phyloP scores from a whole-genome alignment of 78 protist genomes.

The Mastigamoeba balamuthi region DNA sequence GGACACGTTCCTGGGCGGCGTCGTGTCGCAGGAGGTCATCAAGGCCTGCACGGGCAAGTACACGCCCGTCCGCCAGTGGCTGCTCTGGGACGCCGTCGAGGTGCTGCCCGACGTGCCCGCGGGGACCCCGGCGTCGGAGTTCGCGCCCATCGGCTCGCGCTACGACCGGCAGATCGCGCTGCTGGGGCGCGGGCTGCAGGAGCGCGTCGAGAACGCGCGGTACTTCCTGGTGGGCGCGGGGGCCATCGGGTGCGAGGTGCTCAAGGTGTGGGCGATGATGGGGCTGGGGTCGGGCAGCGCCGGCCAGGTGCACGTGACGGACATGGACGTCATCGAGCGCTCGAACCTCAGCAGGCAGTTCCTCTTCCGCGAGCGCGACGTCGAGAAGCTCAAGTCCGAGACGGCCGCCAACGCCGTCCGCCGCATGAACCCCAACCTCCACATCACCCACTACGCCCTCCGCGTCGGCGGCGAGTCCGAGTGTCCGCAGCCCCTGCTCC shows the following conservation, averaged over 20 bases:
- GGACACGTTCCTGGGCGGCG: slow-evolving; percentile 76
- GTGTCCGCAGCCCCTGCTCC: background rate
- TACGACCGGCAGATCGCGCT: slow-evolving; percentile 85
- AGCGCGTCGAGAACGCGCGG: slow-evolving; percentile 10
- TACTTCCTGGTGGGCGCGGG: slow-evolving; percentile 96
- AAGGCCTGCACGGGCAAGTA: slow-evolving; percentile 94
- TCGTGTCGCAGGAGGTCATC: slow-evolving; percentile 86
- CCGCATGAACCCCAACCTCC: slow-evolving; percentile 80
- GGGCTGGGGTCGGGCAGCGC: slow-evolving; percentile 70
- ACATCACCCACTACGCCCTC: slow-evolving; percentile 41
- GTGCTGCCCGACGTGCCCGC: slow-evolving; percentile 43
- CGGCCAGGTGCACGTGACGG: slow-evolving; percentile 79
- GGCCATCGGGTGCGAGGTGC: slow-evolving; percentile 96
- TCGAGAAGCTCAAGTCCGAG: slow-evolving; percentile 73
- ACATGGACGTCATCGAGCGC: slow-evolving; percentile 92
- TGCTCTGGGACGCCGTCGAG: slow-evolving; percentile 78
- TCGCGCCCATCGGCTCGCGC: slow-evolving; percentile 50
- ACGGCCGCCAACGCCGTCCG: slow-evolving; percentile 84
- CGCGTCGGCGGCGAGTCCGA: slow-evolving; percentile 90
- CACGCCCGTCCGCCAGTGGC: slow-evolving; percentile 77
- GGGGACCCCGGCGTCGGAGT: slow-evolving; percentile 7
- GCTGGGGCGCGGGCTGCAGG: slow-evolving; percentile 64
- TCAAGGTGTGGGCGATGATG: slow-evolving; percentile 86
- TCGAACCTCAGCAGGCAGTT: slow-evolving; percentile 94
- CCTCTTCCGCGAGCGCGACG: slow-evolving; percentile 83